Conservation (phyloP, 2,329 filamentous ascomycete genomes). For the Camptophora hylomeconis region DNA sequence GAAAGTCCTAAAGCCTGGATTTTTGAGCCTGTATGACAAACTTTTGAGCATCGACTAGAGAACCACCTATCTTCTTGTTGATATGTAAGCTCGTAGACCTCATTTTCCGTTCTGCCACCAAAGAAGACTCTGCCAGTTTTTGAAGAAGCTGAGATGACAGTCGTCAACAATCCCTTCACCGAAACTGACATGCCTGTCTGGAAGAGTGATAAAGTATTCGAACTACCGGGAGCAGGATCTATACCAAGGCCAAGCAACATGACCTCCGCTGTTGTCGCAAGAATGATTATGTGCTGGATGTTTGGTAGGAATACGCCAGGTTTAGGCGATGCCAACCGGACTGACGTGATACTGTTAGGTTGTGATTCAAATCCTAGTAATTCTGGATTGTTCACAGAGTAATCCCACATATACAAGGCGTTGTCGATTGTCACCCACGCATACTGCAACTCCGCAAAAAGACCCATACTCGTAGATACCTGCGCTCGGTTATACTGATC, state of each 20-base stretch:
- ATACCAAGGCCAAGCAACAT: conserved; percentile 73
- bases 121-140: conserved; percentile 89
- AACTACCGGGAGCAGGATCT: conserved; percentile 32
- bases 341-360: conserved; percentile 74
- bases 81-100: conserved; percentile 88
- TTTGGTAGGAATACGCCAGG: conserved; percentile 73
- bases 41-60: conserved; percentile 70
- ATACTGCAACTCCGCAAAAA: conserved; percentile 89
- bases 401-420: conserved; percentile 94
- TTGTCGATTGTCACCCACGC: conserved; percentile 96
- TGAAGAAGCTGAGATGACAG: conserved; percentile 62
- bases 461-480: conserved; percentile 81
- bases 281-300: conserved; percentile 78
- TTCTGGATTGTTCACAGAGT: conserved; percentile 81
- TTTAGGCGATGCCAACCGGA: conserved; percentile 75
- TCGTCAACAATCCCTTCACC: conserved; percentile 63
- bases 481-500: conserved; percentile 82
- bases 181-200: conserved; percentile 76
- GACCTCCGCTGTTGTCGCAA: conserved; percentile 76
- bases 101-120: conserved; percentile 63
- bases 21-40: conserved; percentile 71
- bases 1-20: conserved; percentile 44
- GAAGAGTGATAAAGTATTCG: conserved; percentile 65
- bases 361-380: conserved; percentile 87
- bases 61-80: conserved; percentile 98